These are phyloP conservation scores for Niebla homalea DNA, from an alignment of 495 filamentous ascomycete species.

Conservation along the genomic window DNA sequence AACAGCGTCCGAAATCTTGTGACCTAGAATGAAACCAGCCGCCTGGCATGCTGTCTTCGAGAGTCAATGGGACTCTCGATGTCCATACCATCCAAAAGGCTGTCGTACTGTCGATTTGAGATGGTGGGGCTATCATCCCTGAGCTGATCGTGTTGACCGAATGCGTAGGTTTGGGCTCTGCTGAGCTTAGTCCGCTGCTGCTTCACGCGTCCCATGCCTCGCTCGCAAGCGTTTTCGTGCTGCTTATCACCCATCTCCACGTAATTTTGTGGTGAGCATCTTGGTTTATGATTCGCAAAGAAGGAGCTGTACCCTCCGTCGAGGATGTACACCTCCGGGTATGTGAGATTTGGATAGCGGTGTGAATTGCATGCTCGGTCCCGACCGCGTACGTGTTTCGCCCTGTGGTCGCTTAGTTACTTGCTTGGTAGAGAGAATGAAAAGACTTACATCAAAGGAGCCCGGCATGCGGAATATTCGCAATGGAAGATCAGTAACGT, in stretches of 20 bases:
- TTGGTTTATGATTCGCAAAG: slow-evolving; percentile 58
- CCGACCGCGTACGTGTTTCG: slow-evolving; percentile 69
- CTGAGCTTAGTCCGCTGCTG: slow-evolving; percentile 65
- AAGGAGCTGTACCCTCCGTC: slow-evolving; percentile 94
- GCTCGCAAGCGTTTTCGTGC: slow-evolving; percentile 82
- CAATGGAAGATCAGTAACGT: slow-evolving; percentile 89
- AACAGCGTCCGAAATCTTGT: too few species aligned
- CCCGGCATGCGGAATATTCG: slow-evolving; percentile 94
- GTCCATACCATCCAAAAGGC: slow-evolving; percentile 26
- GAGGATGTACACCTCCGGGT: slow-evolving; percentile 92
- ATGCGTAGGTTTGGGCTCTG: slow-evolving; percentile 88
- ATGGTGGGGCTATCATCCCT: slow-evolving; percentile 74
- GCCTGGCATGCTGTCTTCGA: slow-evolving; percentile 44
- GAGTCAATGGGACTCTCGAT: slow-evolving; percentile 40
- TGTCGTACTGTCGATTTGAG: slow-evolving; percentile 35
- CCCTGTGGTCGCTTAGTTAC: slow-evolving; percentile 29
- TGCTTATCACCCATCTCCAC: slow-evolving; percentile 87
- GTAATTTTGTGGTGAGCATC: slow-evolving; percentile 88
- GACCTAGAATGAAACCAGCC: slow-evolving; percentile 57
- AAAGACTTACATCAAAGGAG: slow-evolving; percentile 65
- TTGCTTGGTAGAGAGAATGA: not conserved
- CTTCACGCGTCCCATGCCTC: slow-evolving; percentile 77
- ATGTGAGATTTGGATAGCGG: slow-evolving; percentile 73
- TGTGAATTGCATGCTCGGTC: slow-evolving; percentile 75
- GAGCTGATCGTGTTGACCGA: slow-evolving; percentile 50